These are phyloP conservation scores for Petrea volubilis DNA, from an alignment of 257 asterid genomes.

Conservation along the genomic window DNA sequence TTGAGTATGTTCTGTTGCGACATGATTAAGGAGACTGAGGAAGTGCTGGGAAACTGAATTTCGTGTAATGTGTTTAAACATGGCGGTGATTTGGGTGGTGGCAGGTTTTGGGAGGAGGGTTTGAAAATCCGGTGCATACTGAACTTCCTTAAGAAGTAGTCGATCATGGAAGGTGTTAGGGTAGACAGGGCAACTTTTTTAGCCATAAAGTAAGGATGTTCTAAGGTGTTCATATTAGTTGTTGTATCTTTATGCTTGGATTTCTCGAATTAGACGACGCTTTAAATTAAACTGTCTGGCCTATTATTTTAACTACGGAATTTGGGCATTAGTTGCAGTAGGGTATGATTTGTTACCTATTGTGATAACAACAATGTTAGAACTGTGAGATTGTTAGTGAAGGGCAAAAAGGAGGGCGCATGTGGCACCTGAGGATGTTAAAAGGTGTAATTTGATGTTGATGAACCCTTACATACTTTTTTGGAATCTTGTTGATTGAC, in stretches of 20 bases:
- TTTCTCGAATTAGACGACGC: neutral
- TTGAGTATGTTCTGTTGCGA: neutral
- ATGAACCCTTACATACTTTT: neutral
- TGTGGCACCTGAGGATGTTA: neutral
- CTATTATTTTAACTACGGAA: neutral
- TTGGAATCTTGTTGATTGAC: neutral
- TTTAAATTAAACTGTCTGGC: neutral
- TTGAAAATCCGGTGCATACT: neutral
- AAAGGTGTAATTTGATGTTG: neutral
- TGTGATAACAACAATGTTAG: too few species aligned
- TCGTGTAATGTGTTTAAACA: neutral
- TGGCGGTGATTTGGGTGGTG: neutral
- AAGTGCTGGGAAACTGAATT: neutral
- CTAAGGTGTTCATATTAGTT: neutral
- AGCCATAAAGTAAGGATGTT: neutral
- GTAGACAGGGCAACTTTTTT: neutral
- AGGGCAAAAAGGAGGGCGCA: neutral
- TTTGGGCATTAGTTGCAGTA: neutral
- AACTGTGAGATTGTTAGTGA: neutral
- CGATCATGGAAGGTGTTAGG: neutral
- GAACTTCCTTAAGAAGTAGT: neutral
- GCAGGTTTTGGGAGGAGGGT: neutral
- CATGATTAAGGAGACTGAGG: too few species aligned
- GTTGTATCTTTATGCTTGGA: neutral
- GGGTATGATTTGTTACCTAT: neutral